Conservation (phyloP, 495 filamentous ascomycete species). For the Zalerion maritima region DNA sequence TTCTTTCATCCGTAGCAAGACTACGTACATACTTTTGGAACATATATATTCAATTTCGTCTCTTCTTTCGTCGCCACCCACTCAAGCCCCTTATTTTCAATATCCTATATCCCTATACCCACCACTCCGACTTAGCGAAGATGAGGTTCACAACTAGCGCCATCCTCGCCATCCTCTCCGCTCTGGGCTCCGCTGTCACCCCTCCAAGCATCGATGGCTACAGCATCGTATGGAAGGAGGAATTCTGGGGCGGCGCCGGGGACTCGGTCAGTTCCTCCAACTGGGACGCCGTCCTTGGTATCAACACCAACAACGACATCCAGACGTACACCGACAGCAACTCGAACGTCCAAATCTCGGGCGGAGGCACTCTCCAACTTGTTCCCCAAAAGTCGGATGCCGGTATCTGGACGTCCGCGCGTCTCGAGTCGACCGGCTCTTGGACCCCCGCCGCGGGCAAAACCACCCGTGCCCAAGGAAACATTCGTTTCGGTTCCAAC, state of each 20-base stretch:
- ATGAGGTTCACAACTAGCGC: conserved; percentile 16
- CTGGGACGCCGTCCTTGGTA: conserved; percentile 26
- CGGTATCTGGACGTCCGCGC: conserved; percentile 34
- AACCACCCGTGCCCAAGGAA: conserved; percentile 25
- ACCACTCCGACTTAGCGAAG: too few relatives aligned
- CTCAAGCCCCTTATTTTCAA: too few relatives aligned
- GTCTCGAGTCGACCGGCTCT: conserved; percentile 29
- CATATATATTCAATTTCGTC: too few relatives aligned
- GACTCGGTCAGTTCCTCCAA: conserved; percentile 9
- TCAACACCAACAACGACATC: conserved; percentile 30
- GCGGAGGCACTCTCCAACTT: conserved; percentile 31
- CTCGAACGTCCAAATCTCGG: conserved; percentile 30
- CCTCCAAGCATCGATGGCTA: conserved; percentile 17
- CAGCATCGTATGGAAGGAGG: conserved; percentile 16
- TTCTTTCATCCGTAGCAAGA: too few relatives aligned
- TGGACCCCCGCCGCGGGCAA: conserved; percentile 26
- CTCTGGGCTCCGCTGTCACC: conserved; percentile 13
- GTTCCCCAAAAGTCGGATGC: conserved; percentile 20
- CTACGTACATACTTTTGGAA: too few relatives aligned
- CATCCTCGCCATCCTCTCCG: conserved; percentile 10
- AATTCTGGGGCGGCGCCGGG: conserved; percentile 17
- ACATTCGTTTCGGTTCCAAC: conserved; percentile 28
- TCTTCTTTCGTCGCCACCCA: too few relatives aligned
- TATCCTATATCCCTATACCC: too few relatives aligned
- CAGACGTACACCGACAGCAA: conserved; percentile 27